Evolutionary conservation across 1,139 yeast species (phyloP), one percentile per base, ranked within the genome.

Genomic region (Suhomyces guaymorum): DNA sequence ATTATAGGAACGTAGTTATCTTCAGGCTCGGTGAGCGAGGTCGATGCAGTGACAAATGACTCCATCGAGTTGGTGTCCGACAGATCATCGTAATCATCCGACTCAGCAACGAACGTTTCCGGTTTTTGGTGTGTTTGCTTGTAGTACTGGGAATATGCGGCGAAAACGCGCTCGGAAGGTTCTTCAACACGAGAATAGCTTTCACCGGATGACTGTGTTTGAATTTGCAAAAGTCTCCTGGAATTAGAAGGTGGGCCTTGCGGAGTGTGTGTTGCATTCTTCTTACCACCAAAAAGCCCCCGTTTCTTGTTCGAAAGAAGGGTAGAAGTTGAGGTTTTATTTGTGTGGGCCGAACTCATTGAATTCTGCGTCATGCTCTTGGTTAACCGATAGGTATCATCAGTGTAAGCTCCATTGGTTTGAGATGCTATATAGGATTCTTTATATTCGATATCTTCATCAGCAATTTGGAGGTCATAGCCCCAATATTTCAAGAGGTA

Each of bases 401-500:
- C 26, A 12, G 19, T 46, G 12, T 12, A 40, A 16, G 31, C 39
- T 16, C 31, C 41, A n/a, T 51, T 48, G 20, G 41, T 42, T 1
- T 56, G 47, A 7, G 73, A 66, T 9, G 67, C 54, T 20, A 69
- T 61, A 41, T 49, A 69, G 32, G 70, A 58, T 34, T 63, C 68
- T 27, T 52, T 52, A 39, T 47, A 63, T 10, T 46, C 45, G 24
- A 70, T 36, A 37, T 70, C 75, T 3, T 52, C 57, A n/a, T 41
- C 41, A n/a, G 63, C 57, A 20, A 75, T 56, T 23, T 60, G 61
- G 8, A 80, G 70, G 3, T 73, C 71, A 36, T 78, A 70, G 3
- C 88, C 92, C 66, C 80, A 72, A 37, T 70, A 76, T 38, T 73
- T 75, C 42, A 86, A 61, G 30, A 82, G 52, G 42, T 79, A 74